Base-by-base conservation (phyloP, 108 stramenopile species). In the Schizochytrium sp. region DNA sequence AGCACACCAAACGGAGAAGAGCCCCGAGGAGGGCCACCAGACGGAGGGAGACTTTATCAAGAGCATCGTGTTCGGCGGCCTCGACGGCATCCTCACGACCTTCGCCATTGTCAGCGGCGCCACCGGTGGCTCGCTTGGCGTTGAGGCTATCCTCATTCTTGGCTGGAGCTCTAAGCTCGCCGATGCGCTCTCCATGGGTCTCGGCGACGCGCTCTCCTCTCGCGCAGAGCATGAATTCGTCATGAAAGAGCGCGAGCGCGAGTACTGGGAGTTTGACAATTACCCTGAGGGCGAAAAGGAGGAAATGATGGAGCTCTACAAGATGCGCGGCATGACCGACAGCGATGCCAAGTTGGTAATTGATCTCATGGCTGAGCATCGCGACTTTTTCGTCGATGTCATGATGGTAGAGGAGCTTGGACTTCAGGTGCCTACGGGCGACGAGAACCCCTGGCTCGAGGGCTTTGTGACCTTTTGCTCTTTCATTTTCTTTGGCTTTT, bases 31-130 rank as follows among this genome's bases (percentile, higher is more conserved):
- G n/a, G 76, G 76, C 48, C 76, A 83, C 76, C 76, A 83, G 51
- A 28, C n/a, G 48, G 87, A 57, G 41, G 58, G 58, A 5, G 58
- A 59, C 44, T 88, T 57, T 44, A 60, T 88, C 25, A 60, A 88
- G 59, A 44, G 19, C 29, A 28, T 88, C 19, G 58, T 99, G 58
- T 99, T 99, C 91, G 99, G 99, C 55, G 99, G 99, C 47, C 94
- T 98, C 51, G 99, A 99, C 90, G 99, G 99, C 4, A 97, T 99
- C 88, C 92, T 99, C 60, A 98, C 99, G 23, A 96, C 96, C 29
- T 98, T 99, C 89, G 97, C 98, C 63, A 97, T 99, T 90, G 97
- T 99, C 14, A 96, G 97, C n/a, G 98, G 97, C 14, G 96, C 98
- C 10, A 97, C 98, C 5, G 98, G 98, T 28, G 98, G 97, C 1